These are phyloP conservation scores for Phyllachora maydis DNA, from an alignment of 2,329 filamentous ascomycete species.

Conservation along the genomic window DNA sequence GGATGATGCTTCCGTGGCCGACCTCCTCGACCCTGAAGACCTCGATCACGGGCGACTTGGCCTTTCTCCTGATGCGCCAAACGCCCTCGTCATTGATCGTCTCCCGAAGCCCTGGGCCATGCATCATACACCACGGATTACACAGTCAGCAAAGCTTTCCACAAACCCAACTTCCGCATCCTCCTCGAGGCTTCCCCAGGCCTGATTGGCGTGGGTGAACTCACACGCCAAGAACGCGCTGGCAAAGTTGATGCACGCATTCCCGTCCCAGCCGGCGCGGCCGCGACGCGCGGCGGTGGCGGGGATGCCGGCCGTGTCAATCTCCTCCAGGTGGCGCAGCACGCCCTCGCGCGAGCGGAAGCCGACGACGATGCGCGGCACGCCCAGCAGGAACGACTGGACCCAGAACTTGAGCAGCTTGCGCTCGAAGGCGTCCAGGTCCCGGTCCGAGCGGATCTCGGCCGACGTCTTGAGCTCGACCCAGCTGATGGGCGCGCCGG, in stretches of 20 bases:
- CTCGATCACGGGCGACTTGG: constrained; percentile 45
- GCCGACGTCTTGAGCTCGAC: constrained; percentile 87
- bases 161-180: no score
- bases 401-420: constrained; percentile 95
- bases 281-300: constrained; percentile 47
- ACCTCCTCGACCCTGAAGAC: constrained; percentile 53
- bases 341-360: constrained; percentile 58
- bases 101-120: constrained; percentile 38
- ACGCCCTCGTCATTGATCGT: constrained; percentile 50
- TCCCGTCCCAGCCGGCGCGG: constrained; percentile 65
- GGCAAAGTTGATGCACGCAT: constrained; percentile 84
- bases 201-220: constrained; percentile 10
- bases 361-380: constrained; percentile 79
- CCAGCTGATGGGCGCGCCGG: constrained; percentile 61
- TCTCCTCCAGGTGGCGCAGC: constrained; percentile 52
- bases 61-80: constrained; percentile 55
- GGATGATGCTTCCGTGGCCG: constrained; percentile 58
- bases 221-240: constrained; percentile 56
- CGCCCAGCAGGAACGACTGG: constrained; percentile 83
- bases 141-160: no score
- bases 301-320: constrained; percentile 64
- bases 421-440: constrained; percentile 59
- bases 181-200: no score
- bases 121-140: no score
- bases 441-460: constrained; percentile 44